Percentiles rank a stretch among this genome's conserved stretches.
Evolutionary conservation across 176 grass and related monocot species (phyloP).

Genomic region (Triticum turgidum): DNA sequence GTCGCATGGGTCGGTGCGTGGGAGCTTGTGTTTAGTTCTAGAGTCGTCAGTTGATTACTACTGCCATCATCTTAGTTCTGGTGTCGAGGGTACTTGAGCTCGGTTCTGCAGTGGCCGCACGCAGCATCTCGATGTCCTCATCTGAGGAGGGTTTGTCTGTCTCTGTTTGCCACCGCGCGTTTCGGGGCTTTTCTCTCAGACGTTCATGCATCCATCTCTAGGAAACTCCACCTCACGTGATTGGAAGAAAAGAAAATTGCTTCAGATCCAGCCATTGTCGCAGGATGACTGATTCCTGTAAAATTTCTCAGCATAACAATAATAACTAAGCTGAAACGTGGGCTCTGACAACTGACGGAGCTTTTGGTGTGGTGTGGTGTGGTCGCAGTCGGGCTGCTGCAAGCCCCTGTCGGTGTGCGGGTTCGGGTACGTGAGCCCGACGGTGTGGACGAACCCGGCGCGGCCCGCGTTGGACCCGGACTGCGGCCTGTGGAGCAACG

Average conservation of each 20-base stretch:
- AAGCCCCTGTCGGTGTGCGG: constrained; percentile 81
- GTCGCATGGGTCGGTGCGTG: constrained; percentile 39
- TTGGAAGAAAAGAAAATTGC: background rate
- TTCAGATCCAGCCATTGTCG: background rate
- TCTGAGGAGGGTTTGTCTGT: constrained; percentile 26
- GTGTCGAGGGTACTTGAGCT: background rate
- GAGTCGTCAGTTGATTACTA: background rate
- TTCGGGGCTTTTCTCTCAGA: background rate
- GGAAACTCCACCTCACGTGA: background rate
- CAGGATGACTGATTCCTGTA: background rate
- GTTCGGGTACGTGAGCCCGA: constrained; percentile 76
- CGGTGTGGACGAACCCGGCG: constrained; percentile 69
- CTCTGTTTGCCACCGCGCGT: background rate
- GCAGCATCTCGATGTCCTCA: constrained; percentile 11
- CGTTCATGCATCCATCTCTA: constrained; percentile 13
- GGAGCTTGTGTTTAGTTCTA: constrained; percentile 1
- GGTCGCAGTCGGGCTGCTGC: constrained; percentile 77
- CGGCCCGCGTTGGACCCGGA: constrained; percentile 44
- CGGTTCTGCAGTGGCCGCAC: background rate
- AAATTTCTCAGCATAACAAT: background rate
- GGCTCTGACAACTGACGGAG: background rate
- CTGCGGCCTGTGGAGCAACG: constrained; percentile 81
- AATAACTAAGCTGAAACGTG: background rate
- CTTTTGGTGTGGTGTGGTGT: background rate
- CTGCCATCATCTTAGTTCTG: background rate